Evolutionary conservation across 345 rosid species (phyloP), one percentile per base, ranked within the genome.

Genomic region (Rhodamnia argentea): DNA sequence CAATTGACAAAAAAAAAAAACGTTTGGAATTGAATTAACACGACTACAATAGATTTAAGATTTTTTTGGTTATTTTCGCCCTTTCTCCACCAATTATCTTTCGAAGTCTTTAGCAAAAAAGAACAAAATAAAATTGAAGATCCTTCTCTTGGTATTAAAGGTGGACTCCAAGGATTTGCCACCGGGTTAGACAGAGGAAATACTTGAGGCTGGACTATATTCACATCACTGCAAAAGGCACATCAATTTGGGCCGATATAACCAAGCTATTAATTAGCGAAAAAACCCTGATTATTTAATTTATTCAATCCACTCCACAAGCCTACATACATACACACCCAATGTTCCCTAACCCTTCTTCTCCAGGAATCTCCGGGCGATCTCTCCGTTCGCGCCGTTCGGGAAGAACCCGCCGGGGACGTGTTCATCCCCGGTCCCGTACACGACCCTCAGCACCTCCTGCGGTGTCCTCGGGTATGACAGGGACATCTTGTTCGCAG

Each of bases 401-500:
- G 95, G 95, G 86, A 85, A 90, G 87, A 92, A 93, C 9, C 93
- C 94, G 3, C 93, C 93, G 0, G 95, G 93, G 5, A 53, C n/a
- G 3, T 75, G 92, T 84, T 92, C 95, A 58, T 91, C 50, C 5
- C 94, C 93, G 8, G 88, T 88, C 7, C 91, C 91, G 23, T 93
- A 93, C 53, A 93, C 83, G 47, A 89, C 57, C 89, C 93, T 90
- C 6, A 90, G 85, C 52, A 91, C 87, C 89, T 93, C 93, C 62
- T 82, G 90, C 10, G 95, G 87, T 1, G 90, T 91, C 54, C 94
- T 88, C 44, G 87, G 86, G 83, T 93, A 93, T 7, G 92, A 82
- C 44, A 93, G 75, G n/a, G 94, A 91, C 81, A 74, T 7, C 6
- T 86, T 23, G 84, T 92, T 18, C 22, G 85, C 57, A 2, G 89